phyloP scores from a whole-genome alignment of 352 stramenopile species.

The Globisporangium camurandrum region DNA sequence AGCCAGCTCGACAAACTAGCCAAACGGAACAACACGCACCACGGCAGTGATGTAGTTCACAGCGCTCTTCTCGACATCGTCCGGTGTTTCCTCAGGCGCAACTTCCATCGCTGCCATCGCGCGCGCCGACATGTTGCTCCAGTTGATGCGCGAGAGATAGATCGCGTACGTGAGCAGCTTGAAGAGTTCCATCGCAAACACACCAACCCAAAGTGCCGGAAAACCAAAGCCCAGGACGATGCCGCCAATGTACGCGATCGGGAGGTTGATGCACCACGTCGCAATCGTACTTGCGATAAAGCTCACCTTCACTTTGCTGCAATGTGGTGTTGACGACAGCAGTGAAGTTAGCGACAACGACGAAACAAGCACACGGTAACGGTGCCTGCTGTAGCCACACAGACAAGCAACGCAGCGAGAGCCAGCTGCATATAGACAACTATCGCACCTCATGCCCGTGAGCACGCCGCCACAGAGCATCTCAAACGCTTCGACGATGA shows the following conservation, averaged over 20 bases:
- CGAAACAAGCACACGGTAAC: too few species aligned
- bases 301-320: constrained; percentile 41
- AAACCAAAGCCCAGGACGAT: constrained; percentile 39
- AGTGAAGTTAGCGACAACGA: too few species aligned
- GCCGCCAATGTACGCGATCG: constrained; percentile 35
- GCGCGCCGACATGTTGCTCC: constrained; percentile 27
- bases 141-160: constrained; percentile 33
- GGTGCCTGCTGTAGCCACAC: too few species aligned
- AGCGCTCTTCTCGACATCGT: constrained; percentile 36
- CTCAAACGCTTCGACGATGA: constrained; percentile 43
- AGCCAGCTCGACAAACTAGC: too few species aligned
- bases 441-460: constrained; percentile 46
- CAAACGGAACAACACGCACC: constrained; percentile 2
- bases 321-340: too few species aligned
- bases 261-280: constrained; percentile 43
- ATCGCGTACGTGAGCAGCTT: constrained; percentile 31
- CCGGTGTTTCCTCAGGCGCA: constrained; percentile 20
- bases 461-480: constrained; percentile 37
- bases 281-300: constrained; percentile 33
- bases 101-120: constrained; percentile 35
- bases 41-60: constrained; percentile 60
- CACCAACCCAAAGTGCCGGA: constrained; percentile 33
- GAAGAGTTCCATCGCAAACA: constrained; percentile 37
- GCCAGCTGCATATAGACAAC: too few species aligned
- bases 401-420: too few species aligned